These are phyloP conservation scores for Sanghuangporus sanghuang DNA, from an alignment of 1,284 basidiomycete genomes.

Conservation along the genomic window DNA sequence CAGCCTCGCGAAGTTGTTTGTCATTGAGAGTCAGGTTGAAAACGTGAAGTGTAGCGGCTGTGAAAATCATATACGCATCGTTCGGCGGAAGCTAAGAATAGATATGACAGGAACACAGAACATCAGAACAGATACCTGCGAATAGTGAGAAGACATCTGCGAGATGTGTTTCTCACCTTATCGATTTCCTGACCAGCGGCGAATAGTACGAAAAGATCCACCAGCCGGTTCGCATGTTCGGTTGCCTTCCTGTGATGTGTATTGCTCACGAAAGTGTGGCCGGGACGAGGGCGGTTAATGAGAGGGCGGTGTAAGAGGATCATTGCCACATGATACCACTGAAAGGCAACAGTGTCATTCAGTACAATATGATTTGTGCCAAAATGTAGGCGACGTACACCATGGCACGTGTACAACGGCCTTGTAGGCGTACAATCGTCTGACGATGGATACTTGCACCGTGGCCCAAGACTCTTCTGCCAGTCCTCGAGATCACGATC, in stretches of 20 bases:
- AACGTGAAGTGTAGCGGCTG: conserved; percentile 14
- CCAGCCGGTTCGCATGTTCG: conserved; percentile 16
- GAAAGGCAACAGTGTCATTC: not conserved
- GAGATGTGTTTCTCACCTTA: conserved; percentile 3
- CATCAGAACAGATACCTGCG: not conserved
- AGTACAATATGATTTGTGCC: not conserved
- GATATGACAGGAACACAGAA: not conserved
- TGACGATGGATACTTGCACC: conserved; percentile 11
- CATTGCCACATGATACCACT: conserved; percentile 19
- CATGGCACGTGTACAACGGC: conserved; percentile 16
- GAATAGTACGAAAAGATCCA: conserved; percentile 16
- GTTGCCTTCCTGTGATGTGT: conserved; percentile 17
- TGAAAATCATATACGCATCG: conserved; percentile 18
- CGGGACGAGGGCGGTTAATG: conserved; percentile 12
- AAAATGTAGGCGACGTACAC: conserved; percentile 6
- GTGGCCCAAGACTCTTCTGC: conserved; percentile 9
- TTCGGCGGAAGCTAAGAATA: conserved; percentile 17
- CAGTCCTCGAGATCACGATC: conserved; percentile 17
- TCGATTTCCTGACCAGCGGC: conserved; percentile 15
- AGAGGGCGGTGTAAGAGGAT: conserved; percentile 17
- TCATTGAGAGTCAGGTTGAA: conserved; percentile 16
- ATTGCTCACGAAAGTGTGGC: conserved; percentile 14
- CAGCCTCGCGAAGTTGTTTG: conserved; percentile 7
- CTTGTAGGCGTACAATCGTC: conserved; percentile 14
- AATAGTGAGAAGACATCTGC: not conserved